Base-by-base conservation (phyloP, 495 filamentous ascomycete genomes). In the Lineolata rhizophorae region DNA sequence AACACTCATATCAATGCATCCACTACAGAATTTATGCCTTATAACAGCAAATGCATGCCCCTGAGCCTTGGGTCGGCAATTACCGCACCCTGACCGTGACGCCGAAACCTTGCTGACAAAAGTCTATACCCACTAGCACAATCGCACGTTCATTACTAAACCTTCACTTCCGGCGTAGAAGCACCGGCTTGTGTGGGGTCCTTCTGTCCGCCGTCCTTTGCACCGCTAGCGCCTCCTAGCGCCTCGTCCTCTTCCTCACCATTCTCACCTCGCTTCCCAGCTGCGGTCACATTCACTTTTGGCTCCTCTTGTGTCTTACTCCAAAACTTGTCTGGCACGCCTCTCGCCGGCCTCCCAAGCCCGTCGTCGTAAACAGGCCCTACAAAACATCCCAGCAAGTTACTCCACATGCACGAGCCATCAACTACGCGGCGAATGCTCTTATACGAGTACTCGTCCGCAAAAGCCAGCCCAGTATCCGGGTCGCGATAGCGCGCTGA, bases 271-370 rank as follows among this genome's bases (percentile, higher is more conserved):
- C 2, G 12, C 9, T 10, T 25, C 2, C n/a, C 4, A 13, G 9
- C 27, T 34, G 13, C 34, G 3, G 11, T 30, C 28, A 8, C 28
- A 30, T 21, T 2, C 33, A 32, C 37, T 19, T 20, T 14, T 1
- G 20, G 12, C 31, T 32, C 30, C 27, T 36, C 41, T 11, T 2
- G 32, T 38, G 32, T 20, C 36, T 33, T 20, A 18, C 8, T 28
- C 34, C 31, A 35, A 50, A 56, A 56, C 36, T 48, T 37, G 19
- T 33, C 51, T 32, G 52, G 51, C 35, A 55, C 52, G 0, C 53
- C 52, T 36, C 17, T 39, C 28, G 50, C 53, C 29, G 50, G 42
- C 41, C 38, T 35, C 14, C 41, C 41, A 16, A 18, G 18, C 36
- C 37, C 19, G 15, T 16, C 21, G 20, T 36, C 36, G 33, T 33